Conservation (phyloP, 306 rosid genomes). For the Vigna trinervia region DNA sequence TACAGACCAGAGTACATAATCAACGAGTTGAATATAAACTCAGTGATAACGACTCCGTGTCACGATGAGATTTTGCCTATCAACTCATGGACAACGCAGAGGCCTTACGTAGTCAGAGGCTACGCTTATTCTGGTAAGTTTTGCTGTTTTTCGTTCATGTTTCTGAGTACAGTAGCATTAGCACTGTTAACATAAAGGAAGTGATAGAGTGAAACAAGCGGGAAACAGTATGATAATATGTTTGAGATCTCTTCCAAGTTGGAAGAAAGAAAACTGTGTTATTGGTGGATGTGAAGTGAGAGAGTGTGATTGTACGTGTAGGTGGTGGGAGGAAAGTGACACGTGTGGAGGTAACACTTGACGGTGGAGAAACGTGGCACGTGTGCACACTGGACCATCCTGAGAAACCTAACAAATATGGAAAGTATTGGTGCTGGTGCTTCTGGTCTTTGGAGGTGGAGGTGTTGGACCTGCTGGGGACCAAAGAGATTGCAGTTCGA, state of each 20-base stretch:
- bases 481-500: conserved; percentile 84
- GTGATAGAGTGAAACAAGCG: not conserved
- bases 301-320: conserved; percentile 22
- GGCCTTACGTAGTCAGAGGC: conserved; percentile 70
- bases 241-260: not conserved
- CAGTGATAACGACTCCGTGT: conserved; percentile 85
- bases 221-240: not conserved
- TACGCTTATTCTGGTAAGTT: conserved; percentile 87
- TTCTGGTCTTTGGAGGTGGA: conserved; percentile 91
- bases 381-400: conserved; percentile 63
- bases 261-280: not conserved
- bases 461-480: conserved; percentile 65
- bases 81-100: conserved; percentile 75
- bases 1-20: conserved; percentile 82
- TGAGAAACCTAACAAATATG: conserved; percentile 72
- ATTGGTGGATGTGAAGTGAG: not conserved
- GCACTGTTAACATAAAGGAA: not conserved
- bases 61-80: conserved; percentile 86
- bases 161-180: not conserved
- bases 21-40: conserved; percentile 84
- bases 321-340: conserved; percentile 95
- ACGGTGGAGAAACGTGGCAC: conserved; percentile 82
- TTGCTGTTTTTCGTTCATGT: not conserved
- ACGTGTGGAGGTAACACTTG: conserved; percentile 82
- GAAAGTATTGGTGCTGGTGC: conserved; percentile 97